Percentiles rank a stretch among this genome's conserved stretches.
Conservation (phyloP, 2,329 filamentous ascomycete genomes). For the Aplosporella prunicola region DNA sequence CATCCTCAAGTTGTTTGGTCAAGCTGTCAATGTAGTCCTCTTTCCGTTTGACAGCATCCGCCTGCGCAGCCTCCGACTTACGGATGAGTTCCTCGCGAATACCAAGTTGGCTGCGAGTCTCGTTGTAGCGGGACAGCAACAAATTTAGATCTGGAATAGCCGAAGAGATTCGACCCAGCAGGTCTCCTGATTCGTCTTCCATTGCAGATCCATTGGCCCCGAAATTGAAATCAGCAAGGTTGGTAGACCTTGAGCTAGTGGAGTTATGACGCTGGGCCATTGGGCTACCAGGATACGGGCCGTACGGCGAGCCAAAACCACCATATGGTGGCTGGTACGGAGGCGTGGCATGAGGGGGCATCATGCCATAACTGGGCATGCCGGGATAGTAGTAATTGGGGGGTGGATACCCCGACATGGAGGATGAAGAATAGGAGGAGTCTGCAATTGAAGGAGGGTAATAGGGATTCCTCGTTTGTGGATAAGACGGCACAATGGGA, state of each 20-base stretch:
- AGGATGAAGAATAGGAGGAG: slow-evolving; percentile 49
- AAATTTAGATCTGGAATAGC: slow-evolving; percentile 30
- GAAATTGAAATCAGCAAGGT: background rate
- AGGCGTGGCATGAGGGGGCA: slow-evolving; percentile 26
- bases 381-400: slow-evolving; percentile 23
- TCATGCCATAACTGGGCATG: slow-evolving; percentile 22
- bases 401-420: slow-evolving; percentile 43
- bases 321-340: slow-evolving; percentile 29
- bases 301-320: slow-evolving; percentile 26
- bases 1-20: slow-evolving; percentile 40
- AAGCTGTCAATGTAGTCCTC: slow-evolving; percentile 45
- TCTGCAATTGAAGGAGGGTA: slow-evolving; percentile 21
- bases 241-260: slow-evolving; percentile 21
- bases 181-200: slow-evolving; percentile 27
- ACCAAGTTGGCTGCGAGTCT: slow-evolving; percentile 41
- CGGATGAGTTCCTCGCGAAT: slow-evolving; percentile 41
- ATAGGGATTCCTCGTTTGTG: slow-evolving; percentile 14
- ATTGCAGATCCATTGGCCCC: slow-evolving; percentile 15
- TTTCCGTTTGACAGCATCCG: slow-evolving; percentile 43
- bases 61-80: slow-evolving; percentile 40
- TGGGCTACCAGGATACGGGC: slow-evolving; percentile 24
- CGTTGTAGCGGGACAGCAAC: slow-evolving; percentile 38
- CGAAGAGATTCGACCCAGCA: slow-evolving; percentile 29
- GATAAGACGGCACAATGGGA: slow-evolving; percentile 1
- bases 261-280: slow-evolving; percentile 28